Evolutionary conservation across 495 filamentous ascomycete species (phyloP).

Genomic region (Aspergillus taichungensis): DNA sequence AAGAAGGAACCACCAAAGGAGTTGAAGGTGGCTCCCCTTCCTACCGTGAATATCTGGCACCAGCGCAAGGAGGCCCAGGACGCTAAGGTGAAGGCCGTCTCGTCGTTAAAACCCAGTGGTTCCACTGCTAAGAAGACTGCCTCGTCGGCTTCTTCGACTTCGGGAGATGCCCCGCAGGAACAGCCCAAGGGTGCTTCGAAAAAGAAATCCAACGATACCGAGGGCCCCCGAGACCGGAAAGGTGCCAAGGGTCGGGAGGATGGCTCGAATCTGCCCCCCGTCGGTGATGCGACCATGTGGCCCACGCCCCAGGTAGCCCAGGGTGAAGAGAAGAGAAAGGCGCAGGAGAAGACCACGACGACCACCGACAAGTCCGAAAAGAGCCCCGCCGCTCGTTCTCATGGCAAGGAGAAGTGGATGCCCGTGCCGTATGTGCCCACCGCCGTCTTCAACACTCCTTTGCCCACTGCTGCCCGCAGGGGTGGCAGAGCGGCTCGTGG

Average conservation of each 20-base stretch:
- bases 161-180: conserved; percentile 29
- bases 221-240: conserved; percentile 31
- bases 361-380: conserved; percentile 62
- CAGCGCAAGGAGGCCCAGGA: conserved; percentile 62
- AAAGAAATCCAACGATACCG: conserved; percentile 31
- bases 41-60: conserved; percentile 79
- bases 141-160: conserved; percentile 20
- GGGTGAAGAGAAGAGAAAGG: conserved; percentile 63
- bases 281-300: conserved; percentile 72
- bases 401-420: conserved; percentile 66
- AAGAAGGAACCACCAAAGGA: conserved; percentile 50
- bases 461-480: conserved; percentile 57
- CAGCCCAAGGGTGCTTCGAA: conserved; percentile 40
- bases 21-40: conserved; percentile 72
- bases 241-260: conserved; percentile 37
- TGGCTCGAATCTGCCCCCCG: conserved; percentile 41
- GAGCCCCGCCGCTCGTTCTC: conserved; percentile 39
- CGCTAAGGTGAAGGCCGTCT: conserved; percentile 51
- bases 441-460: conserved; percentile 72
- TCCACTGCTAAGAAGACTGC: conserved; percentile 28
- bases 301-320: conserved; percentile 79
- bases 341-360: conserved; percentile 50
- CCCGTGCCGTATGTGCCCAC: conserved; percentile 64
- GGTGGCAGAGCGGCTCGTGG: conserved; percentile 48
- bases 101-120: conserved; percentile 19